Evolutionary conservation across 768 basidiomycete species (phyloP).

Genomic region (Russula lepida): DNA sequence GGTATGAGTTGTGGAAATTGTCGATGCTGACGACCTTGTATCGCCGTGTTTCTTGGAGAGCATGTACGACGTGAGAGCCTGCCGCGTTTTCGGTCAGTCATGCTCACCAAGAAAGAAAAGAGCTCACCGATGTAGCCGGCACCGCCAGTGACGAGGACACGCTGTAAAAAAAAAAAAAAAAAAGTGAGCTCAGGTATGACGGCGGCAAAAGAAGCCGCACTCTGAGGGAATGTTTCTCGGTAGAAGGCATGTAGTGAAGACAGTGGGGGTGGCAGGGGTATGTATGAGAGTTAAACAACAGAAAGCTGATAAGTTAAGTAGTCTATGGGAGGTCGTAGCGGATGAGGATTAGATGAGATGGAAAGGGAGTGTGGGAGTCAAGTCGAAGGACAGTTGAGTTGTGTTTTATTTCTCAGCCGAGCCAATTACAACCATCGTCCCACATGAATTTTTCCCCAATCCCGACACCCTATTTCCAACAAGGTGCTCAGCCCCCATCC

Average conservation of each 20-base stretch:
- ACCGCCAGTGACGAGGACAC: conserved; percentile 67
- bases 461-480: not conserved
- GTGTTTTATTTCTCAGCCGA: not conserved
- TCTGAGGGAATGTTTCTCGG: conserved; percentile 10
- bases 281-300: conserved; percentile 2
- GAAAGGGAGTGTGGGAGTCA: not conserved
- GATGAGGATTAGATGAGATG: conserved; percentile 9
- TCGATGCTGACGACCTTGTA: conserved; percentile 94
- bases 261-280: not conserved
- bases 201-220: not conserved
- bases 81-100: conserved; percentile 16
- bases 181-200: conserved; percentile 12
- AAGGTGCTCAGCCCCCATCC: too few relatives aligned
- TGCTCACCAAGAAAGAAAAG: conserved; percentile 12
- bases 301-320: conserved; percentile 13
- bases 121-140: conserved; percentile 81
- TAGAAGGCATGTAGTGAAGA: conserved; percentile 10
- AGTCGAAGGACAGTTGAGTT: not conserved
- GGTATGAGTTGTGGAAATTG: conserved; percentile 89
- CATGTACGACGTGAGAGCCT: conserved; percentile 93
- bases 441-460: not conserved
- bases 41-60: conserved; percentile 73
- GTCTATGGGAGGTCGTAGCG: not conserved
- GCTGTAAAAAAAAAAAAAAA: conserved; percentile 30
- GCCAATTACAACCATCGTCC: conserved; percentile 12